A percentile compares a stretch with the other conserved stretches of the same genome.
Conservation (phyloP, 2,329 filamentous ascomycete species). For the Cordyceps farinosa region DNA sequence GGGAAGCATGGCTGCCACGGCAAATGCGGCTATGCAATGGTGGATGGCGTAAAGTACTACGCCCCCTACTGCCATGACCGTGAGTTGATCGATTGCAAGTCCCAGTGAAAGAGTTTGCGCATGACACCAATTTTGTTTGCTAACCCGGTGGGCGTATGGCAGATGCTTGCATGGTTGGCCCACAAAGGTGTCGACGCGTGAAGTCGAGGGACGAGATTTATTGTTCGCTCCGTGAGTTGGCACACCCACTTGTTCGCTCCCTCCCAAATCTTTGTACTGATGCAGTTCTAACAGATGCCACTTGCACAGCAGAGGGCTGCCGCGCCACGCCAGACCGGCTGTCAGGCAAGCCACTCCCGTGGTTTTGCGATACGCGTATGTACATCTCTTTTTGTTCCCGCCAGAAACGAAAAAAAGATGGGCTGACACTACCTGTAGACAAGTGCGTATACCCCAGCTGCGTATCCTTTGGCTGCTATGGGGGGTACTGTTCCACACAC, state of each 20-base stretch:
- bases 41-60: not conserved
- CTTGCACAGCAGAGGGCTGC: not conserved
- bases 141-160: not conserved
- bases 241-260: not conserved
- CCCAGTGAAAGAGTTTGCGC: too few species aligned
- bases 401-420: not conserved
- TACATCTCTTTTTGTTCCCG: not conserved
- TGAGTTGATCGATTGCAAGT: not conserved
- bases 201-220: constrained; percentile 1
- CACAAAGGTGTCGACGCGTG: not conserved
- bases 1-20: not conserved
- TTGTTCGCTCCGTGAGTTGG: not conserved
- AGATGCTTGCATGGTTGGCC: constrained; percentile 11
- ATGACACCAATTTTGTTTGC: not conserved
- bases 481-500: not conserved
- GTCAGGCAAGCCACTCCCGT: not conserved
- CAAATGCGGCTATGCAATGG: not conserved
- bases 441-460: constrained; percentile 1
- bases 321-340: not conserved
- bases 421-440: not conserved
- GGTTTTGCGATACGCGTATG: constrained; percentile 11
- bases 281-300: not conserved
- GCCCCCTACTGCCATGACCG: not conserved
- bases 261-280: not conserved
- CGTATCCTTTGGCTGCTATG: not conserved